Evolutionary conservation across 148 eudicot species (phyloP).

Genomic region (Fallopia convolvulus): DNA sequence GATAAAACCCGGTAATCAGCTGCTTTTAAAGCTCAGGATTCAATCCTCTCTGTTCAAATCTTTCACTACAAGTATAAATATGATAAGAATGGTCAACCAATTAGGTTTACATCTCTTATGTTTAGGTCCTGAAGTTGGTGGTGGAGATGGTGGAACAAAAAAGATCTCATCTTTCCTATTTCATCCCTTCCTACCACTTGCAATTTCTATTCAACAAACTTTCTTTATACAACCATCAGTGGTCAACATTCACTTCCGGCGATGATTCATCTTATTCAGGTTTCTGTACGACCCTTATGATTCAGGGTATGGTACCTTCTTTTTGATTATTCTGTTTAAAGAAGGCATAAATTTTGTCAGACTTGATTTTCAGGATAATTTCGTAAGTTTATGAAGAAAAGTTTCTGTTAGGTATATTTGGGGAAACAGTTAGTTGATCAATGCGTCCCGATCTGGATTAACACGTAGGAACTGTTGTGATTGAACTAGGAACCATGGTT

Average conservation of each 20-base stretch:
- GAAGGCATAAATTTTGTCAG: slow-evolving; percentile 9
- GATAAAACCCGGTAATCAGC: slow-evolving; percentile 70
- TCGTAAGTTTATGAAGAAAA: not conserved
- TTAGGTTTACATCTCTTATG: slow-evolving; percentile 2
- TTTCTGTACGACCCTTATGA: not conserved
- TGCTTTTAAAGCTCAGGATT: not conserved
- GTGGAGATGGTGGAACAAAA: slow-evolving; percentile 60
- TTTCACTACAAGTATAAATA: not conserved
- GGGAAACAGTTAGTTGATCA: not conserved
- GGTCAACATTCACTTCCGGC: slow-evolving; percentile 93
- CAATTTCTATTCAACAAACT: slow-evolving; percentile 83
- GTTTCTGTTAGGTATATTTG: slow-evolving; percentile 1
- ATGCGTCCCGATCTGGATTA: not conserved
- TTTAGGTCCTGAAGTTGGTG: slow-evolving; percentile 84
- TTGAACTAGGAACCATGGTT: not conserved
- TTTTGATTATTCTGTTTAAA: not conserved
- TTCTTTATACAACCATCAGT: slow-evolving; percentile 70
- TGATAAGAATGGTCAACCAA: not conserved
- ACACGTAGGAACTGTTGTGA: not conserved
- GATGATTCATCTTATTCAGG: slow-evolving; percentile 23
- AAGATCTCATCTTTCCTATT: slow-evolving; percentile 79
- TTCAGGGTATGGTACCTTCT: slow-evolving; percentile 5
- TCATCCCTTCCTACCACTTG: slow-evolving; percentile 86
- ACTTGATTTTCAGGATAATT: not conserved
- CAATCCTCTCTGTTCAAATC: not conserved